These are phyloP conservation scores for Hypsizygus marmoreus DNA, from an alignment of 768 basidiomycete genomes.

Conservation along the genomic window DNA sequence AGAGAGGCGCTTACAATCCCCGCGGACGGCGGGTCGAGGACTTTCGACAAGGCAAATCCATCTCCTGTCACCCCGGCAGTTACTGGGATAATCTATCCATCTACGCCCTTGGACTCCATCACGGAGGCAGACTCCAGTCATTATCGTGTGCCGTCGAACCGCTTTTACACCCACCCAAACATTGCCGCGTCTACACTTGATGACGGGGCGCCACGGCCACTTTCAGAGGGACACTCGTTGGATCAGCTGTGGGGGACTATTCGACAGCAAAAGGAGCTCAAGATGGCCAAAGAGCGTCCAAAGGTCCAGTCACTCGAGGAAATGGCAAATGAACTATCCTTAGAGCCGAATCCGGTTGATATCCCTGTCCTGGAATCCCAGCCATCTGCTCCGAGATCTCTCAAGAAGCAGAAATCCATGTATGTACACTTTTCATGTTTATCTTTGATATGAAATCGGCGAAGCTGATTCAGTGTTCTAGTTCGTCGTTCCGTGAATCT, in stretches of 20 bases:
- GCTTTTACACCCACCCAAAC: conserved; percentile 40
- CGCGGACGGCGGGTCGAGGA: conserved; percentile 13
- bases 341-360: conserved; percentile 36
- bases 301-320: conserved; percentile 73
- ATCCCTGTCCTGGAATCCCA: conserved; percentile 41
- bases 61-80: conserved; percentile 49
- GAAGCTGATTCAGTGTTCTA: conserved; percentile 27
- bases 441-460: conserved; percentile 13
- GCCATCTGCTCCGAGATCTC: conserved; percentile 38
- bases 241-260: conserved; percentile 69
- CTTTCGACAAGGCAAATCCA: conserved; percentile 24
- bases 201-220: conserved; percentile 38
- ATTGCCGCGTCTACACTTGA: conserved; percentile 44
- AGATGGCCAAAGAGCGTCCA: conserved; percentile 66
- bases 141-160: conserved; percentile 20
- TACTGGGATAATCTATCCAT: conserved; percentile 50
- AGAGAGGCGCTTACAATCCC: conserved; percentile 25
- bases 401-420: conserved; percentile 68
- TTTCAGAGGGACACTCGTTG: conserved; percentile 43
- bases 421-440: conserved; percentile 33
- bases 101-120: conserved; percentile 36
- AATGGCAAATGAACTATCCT: conserved; percentile 35
- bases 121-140: conserved; percentile 35
- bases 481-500: conserved; percentile 72
- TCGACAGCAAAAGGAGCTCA: conserved; percentile 62